Base-by-base conservation (phyloP, 1,139 yeast genomes). In the Kodamaea plutei region DNA sequence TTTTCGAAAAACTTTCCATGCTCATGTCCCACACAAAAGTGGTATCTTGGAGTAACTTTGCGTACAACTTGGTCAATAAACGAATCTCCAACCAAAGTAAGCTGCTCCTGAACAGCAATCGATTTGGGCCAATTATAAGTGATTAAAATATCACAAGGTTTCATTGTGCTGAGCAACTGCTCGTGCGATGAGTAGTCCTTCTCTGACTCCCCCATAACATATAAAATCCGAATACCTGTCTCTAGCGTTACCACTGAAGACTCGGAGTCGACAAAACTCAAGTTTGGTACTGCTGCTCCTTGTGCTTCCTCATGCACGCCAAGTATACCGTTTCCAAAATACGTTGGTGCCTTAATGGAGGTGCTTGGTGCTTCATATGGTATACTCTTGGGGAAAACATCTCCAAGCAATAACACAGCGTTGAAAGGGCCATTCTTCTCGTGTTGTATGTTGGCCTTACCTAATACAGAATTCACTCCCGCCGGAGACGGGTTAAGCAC, bases 401-500 rank as follows among this genome's bases (percentile, higher is more conserved):
- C 71, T 2, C 85, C 84, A 8, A 79, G 41, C 6, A 79, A 47
- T 6, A 80, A 27, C 1, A 73, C 69, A 4, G 71, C 62, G 30
- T 71, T 81, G 48, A 81, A 81, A 0, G 85, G 85, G 0, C 87
- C 87, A 30, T 76, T 76, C 42, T 74, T 79, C 13, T 50, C 38
- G 43, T 78, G 61, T 34, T 79, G 68, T 1, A 58, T 33, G 43
- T 73, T 73, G 3, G 78, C 65, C 36, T 77, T 76, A 8, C 49
- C 56, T 6, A 76, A 44, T 0, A 76, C 68, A 26, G 59, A 60
- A 1, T 61, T 63, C 5, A 74, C 36, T 18, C 59, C 54, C 2
- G 49, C 48, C 1, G 66, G 58, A 2, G 60, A 47, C 1, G 82
- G 76, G 47, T 76, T 69, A n/a, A 76, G 52, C 15, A 77, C 69